Percentiles rank a stretch among this genome's conserved stretches.
phyloP scores from a whole-genome alignment of 225 moss, liverwort and hornwort genomes.

The Polytrichum commune region DNA sequence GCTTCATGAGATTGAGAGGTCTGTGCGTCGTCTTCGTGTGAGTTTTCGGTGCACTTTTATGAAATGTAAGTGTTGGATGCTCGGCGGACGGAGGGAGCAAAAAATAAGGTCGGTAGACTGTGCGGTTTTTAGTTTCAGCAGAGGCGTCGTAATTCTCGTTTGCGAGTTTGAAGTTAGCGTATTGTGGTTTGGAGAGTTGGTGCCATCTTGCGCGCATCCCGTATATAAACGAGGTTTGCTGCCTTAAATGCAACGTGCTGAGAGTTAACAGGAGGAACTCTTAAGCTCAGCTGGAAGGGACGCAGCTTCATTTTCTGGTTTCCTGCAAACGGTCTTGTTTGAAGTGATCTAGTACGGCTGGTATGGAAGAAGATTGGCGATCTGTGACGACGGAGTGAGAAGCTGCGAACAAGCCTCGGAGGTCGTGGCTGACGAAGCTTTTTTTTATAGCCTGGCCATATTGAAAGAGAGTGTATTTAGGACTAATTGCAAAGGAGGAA shows the following conservation, averaged over 20 bases:
- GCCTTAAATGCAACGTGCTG: too few species aligned
- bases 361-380: not conserved
- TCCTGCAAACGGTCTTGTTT: not conserved
- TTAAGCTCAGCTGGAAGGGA: too few species aligned
- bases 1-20: not conserved
- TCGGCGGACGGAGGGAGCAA: not conserved
- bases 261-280: too few species aligned
- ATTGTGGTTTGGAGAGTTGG: too few species aligned
- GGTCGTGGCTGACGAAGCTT: not conserved
- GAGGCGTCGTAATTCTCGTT: not conserved
- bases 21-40: not conserved
- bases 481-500: not conserved
- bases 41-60: not conserved
- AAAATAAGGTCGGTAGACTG: not conserved
- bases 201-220: too few species aligned
- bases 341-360: not conserved
- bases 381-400: not conserved
- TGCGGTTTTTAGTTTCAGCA: not conserved
- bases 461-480: not conserved
- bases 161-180: not conserved
- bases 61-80: not conserved
- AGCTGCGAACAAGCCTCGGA: not conserved
- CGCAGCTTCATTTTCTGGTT: too few species aligned
- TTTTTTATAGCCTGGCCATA: not conserved
- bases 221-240: too few species aligned